These are phyloP conservation scores for Sungouiella blattae DNA, from an alignment of 805 yeast species.

Conservation along the genomic window DNA sequence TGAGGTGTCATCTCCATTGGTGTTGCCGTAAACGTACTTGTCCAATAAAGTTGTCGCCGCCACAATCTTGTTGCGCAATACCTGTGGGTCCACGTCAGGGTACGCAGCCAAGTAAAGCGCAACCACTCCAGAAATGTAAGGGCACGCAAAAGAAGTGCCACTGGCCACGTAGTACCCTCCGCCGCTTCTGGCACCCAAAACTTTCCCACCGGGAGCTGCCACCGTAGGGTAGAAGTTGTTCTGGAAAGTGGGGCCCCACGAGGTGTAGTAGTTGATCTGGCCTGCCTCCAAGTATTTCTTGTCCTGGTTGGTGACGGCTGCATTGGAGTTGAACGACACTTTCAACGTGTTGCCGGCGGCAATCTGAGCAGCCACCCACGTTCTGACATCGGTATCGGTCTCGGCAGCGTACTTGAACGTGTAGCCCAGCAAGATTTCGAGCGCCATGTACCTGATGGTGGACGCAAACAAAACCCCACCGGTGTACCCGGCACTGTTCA, in stretches of 20 bases:
- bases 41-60: conserved; percentile 1
- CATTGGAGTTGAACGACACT: not conserved
- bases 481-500: no score
- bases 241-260: conserved; percentile 3
- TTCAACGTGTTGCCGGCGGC: not conserved
- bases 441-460: no score
- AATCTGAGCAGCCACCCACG: conserved; percentile 1
- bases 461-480: no score
- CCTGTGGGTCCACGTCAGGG: not conserved
- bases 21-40: not conserved
- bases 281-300: conserved; percentile 3
- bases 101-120: conserved; percentile 1
- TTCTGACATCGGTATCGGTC: conserved; percentile 1
- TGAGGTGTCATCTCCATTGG: not conserved
- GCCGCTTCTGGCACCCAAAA: not conserved
- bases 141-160: conserved; percentile 1
- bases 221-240: conserved; percentile 2
- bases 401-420: not conserved
- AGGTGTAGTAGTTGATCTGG: conserved; percentile 3
- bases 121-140: conserved; percentile 1
- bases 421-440: no score
- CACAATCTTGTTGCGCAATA: not conserved
- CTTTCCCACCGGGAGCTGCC: conserved; percentile 3
- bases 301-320: not conserved
- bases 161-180: conserved; percentile 1